Conservation (phyloP, 2,329 filamentous ascomycete genomes). For the Pestalotiopsis fici region DNA sequence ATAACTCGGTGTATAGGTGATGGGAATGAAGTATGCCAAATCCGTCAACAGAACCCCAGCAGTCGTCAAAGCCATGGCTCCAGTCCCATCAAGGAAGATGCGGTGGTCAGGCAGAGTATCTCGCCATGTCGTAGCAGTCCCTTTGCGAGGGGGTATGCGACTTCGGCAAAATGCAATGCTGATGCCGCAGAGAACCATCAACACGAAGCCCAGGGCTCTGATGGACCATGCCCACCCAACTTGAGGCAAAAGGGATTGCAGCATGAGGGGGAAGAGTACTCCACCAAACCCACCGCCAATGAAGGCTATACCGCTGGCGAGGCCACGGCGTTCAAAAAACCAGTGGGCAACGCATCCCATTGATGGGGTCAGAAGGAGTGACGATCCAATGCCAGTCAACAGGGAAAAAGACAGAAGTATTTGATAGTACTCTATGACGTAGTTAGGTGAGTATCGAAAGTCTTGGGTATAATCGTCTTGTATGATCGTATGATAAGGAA, state of each 20-base stretch:
- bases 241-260: slow-evolving; percentile 25
- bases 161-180: slow-evolving; percentile 21
- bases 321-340: slow-evolving; percentile 20
- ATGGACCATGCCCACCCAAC: slow-evolving; percentile 36
- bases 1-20: slow-evolving; percentile 47
- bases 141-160: slow-evolving; percentile 28
- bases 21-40: slow-evolving; percentile 47
- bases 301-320: slow-evolving; percentile 24
- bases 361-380: slow-evolving; percentile 35
- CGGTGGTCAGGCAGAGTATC: slow-evolving; percentile 32
- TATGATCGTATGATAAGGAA: no score
- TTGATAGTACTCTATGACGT: slow-evolving; percentile 30
- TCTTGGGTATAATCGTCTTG: no score
- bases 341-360: slow-evolving; percentile 32
- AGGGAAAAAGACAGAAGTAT: slow-evolving; percentile 41
- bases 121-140: no score
- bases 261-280: slow-evolving; percentile 33
- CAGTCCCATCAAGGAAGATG: slow-evolving; percentile 39
- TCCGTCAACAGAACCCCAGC: slow-evolving; percentile 46
- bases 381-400: slow-evolving; percentile 40
- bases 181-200: slow-evolving; percentile 24
- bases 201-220: slow-evolving; percentile 29
- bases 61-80: slow-evolving; percentile 41
- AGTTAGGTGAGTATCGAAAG: no score
- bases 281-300: slow-evolving; percentile 25